Percentiles rank a stretch among this genome's conserved stretches.
phyloP scores from a whole-genome alignment of 192 early-diverging fungal genomes.

The Entomortierella lignicola region DNA sequence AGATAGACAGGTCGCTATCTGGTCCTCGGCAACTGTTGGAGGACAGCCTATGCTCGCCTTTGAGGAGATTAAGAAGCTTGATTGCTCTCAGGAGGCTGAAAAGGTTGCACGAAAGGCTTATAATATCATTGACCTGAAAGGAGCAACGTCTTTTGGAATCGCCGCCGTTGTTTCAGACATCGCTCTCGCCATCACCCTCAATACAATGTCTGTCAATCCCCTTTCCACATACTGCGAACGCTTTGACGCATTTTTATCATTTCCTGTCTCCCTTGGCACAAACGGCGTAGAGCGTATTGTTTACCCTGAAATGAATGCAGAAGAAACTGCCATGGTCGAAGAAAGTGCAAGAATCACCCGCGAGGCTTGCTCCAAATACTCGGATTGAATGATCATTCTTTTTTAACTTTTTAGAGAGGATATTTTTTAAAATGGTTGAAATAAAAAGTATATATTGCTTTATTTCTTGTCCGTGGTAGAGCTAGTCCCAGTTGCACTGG shows the following conservation, averaged over 20 bases:
- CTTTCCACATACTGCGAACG: conserved; percentile 74
- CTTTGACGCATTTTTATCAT: conserved; percentile 74
- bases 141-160: conserved; percentile 88
- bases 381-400: no score
- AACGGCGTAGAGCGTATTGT: conserved; percentile 79
- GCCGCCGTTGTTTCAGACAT: conserved; percentile 80
- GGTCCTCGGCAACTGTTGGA: conserved; percentile 79
- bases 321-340: conserved; percentile 70
- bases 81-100: conserved; percentile 65
- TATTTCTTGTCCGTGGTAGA: conserved; percentile 7
- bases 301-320: conserved; percentile 69
- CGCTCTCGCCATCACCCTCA: conserved; percentile 73
- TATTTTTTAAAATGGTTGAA: no score
- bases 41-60: conserved; percentile 75
- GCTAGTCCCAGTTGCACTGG: conserved; percentile 13
- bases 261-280: conserved; percentile 82
- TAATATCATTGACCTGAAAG: conserved; percentile 87
- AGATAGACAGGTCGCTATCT: conserved; percentile 87
- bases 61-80: conserved; percentile 67
- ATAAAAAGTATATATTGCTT: background rate
- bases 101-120: conserved; percentile 81
- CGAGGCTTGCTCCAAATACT: conserved; percentile 63
- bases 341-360: conserved; percentile 66
- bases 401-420: no score
- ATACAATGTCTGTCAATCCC: conserved; percentile 77